Percentiles rank a stretch among this genome's conserved stretches.
Evolutionary conservation across 257 asterid genomes (phyloP).

Genomic region (Salvia rosmarinus): DNA sequence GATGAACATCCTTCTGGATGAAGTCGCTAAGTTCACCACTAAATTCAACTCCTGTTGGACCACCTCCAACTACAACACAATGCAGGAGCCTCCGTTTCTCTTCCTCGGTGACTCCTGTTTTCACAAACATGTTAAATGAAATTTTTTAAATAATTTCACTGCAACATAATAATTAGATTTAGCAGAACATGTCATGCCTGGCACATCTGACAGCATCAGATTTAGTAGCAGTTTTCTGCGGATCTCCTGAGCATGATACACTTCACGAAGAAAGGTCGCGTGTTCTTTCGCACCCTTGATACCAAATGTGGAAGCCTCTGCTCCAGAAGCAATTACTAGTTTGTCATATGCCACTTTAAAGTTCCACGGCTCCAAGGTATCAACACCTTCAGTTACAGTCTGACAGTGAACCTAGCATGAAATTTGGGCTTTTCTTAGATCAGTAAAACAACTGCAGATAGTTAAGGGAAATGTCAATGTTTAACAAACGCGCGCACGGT

Average conservation of each 20-base stretch:
- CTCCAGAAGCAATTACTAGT: slow-evolving; percentile 89
- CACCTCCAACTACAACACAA: slow-evolving; percentile 98
- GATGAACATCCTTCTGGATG: slow-evolving; percentile 81
- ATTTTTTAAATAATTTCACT: background rate
- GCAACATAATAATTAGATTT: background rate
- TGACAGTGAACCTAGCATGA: slow-evolving; percentile 64
- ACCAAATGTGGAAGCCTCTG: slow-evolving; percentile 92
- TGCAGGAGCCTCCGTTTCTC: slow-evolving; percentile 90
- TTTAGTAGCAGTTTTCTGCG: slow-evolving; percentile 85
- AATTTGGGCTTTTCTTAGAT: slow-evolving; percentile 14
- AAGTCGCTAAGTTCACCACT: slow-evolving; percentile 98
- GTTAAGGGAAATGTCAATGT: background rate
- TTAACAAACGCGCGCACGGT: background rate
- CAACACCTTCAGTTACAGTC: slow-evolving; percentile 76
- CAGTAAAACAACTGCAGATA: background rate
- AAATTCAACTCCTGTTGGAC: slow-evolving; percentile 99
- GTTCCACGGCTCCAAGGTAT: slow-evolving; percentile 67
- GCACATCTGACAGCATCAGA: slow-evolving; percentile 92
- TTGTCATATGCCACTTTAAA: slow-evolving; percentile 83
- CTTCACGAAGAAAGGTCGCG: slow-evolving; percentile 95
- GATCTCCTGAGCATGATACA: slow-evolving; percentile 95
- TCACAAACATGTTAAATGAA: slow-evolving; percentile 23
- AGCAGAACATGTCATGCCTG: slow-evolving; percentile 54
- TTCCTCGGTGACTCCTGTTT: slow-evolving; percentile 75
- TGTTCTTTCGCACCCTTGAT: slow-evolving; percentile 84